Evolutionary conservation across 306 rosid genomes (phyloP).

Genomic region (Gillenia trifoliata): DNA sequence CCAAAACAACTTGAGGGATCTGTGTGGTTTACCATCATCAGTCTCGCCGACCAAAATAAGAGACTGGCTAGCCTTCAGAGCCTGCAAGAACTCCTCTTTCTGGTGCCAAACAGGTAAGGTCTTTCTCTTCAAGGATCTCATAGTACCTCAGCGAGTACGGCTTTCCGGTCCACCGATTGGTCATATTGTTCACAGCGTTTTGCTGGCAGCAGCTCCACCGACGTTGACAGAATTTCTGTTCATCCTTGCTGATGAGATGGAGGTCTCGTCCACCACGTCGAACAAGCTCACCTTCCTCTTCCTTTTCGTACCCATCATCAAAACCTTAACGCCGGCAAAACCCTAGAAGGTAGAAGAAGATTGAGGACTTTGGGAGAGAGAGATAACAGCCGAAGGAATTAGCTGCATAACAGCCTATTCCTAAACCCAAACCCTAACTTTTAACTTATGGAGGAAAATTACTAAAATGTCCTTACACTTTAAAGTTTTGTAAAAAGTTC

Average conservation of each 20-base stretch:
- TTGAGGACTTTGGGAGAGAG: background rate
- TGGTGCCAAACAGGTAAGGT: conserved; percentile 89
- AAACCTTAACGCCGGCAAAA: conserved; percentile 22
- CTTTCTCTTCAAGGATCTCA: conserved; percentile 81
- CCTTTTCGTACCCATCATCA: conserved; percentile 76
- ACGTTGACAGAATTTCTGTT: conserved; percentile 47
- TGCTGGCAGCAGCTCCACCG: conserved; percentile 10
- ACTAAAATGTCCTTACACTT: no score
- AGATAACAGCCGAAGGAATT: no score
- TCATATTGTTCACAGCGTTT: conserved; percentile 33
- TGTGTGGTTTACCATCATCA: conserved; percentile 96
- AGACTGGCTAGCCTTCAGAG: conserved; percentile 55
- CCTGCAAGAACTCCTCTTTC: conserved; percentile 76
- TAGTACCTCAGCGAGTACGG: conserved; percentile 69
- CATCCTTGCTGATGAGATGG: conserved; percentile 37
- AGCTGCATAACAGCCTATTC: no score
- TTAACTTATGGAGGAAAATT: no score
- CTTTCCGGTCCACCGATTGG: conserved; percentile 71
- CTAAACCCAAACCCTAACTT: no score
- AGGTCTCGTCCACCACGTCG: conserved; percentile 73
- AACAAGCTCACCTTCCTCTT: conserved; percentile 87
- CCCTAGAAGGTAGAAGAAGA: background rate
- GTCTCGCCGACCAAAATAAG: conserved; percentile 90
- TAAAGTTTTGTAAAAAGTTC: no score
- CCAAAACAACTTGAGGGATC: conserved; percentile 95